Evolutionary conservation across 306 rosid species (phyloP), one percentile per base, ranked within the genome.

Genomic region (Castanea crenata): DNA sequence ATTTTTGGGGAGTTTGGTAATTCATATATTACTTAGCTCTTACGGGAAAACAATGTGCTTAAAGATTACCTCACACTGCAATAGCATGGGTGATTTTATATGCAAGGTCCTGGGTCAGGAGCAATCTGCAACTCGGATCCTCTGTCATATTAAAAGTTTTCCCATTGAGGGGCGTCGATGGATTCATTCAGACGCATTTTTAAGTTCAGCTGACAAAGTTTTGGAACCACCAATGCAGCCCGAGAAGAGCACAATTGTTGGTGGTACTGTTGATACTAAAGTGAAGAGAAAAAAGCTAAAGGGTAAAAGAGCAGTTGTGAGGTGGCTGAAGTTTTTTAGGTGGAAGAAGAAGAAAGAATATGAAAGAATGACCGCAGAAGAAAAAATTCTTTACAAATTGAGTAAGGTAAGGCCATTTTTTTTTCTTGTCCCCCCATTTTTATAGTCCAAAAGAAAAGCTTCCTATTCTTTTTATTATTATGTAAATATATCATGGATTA

Each of bases 271-370:
- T 38, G 82, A 77, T 85, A 84, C 64, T 61, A 79, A 76, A 84
- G 58, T 83, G 83, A 82, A 80, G 86, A 90, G 93, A 81, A 89
- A 83, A 77, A 91, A 87, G 80, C 73, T 91, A 23, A 93, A 93
- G 77, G 98, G 99, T 8, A 95, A 93, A 87, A 84, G 99, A 78
- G 98, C 97, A 2, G 99, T 93, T 57, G 92, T 93, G 7, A 88
- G 81, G 82, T 95, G 99, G 99, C 87, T 95, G 20, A 95, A 95
- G 90, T 88, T 79, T 61, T 93, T 91, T 72, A 86, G 99, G 87
- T 89, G 73, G 78, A 95, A 88, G 93, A 93, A 95, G 82, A 91
- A 90, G 91, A 95, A 90, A 86, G 94, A 90, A 11, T 86, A 63
- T 75, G 81, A 84, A 84, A 90, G 98, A 88, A 90, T 95, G 99